Evolutionary conservation across 805 yeast genomes (phyloP).

Genomic region (Ogataea corticis): DNA sequence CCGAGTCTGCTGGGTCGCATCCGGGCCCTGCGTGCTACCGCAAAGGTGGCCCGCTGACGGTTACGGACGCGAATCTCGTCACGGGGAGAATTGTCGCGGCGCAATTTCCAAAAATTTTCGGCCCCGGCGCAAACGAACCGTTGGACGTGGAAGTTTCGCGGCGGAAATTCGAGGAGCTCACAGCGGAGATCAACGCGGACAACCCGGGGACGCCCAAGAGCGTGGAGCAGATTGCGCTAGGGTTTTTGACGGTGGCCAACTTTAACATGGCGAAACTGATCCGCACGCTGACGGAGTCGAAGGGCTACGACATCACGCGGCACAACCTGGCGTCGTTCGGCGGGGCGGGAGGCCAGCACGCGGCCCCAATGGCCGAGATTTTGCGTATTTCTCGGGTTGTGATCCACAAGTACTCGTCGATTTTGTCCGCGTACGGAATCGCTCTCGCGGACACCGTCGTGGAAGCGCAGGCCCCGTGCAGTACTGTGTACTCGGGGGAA

Average conservation of each 20-base stretch:
- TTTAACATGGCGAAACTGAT: constrained; percentile 84
- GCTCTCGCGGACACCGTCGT: constrained; percentile 52
- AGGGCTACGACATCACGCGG: constrained; percentile 60
- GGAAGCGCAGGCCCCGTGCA: constrained; percentile 32
- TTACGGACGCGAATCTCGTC: constrained; percentile 77
- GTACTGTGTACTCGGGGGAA: constrained; percentile 12
- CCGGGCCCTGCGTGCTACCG: constrained; percentile 87
- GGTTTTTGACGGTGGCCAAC: constrained; percentile 76
- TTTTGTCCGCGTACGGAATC: constrained; percentile 52
- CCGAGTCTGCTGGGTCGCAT: constrained; percentile 79
- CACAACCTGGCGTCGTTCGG: constrained; percentile 79
- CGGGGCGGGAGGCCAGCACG: constrained; percentile 89
- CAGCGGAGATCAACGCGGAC: constrained; percentile 50
- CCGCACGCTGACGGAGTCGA: constrained; percentile 74
- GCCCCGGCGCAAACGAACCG: constrained; percentile 69
- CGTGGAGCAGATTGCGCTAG: constrained; percentile 68
- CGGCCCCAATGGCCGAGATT: constrained; percentile 65
- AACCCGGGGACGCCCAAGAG: constrained; percentile 39
- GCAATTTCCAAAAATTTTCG: constrained; percentile 77
- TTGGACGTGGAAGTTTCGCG: constrained; percentile 55
- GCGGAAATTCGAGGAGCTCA: constrained; percentile 49
- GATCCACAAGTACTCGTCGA: constrained; percentile 65
- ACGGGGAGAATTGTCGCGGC: constrained; percentile 69
- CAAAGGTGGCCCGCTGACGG: constrained; percentile 76
- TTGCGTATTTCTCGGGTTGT: constrained; percentile 64